Evolutionary conservation across 78 protist species (phyloP), one percentile per base, ranked within the genome.

Genomic region (Tieghemostelium lacteum): DNA sequence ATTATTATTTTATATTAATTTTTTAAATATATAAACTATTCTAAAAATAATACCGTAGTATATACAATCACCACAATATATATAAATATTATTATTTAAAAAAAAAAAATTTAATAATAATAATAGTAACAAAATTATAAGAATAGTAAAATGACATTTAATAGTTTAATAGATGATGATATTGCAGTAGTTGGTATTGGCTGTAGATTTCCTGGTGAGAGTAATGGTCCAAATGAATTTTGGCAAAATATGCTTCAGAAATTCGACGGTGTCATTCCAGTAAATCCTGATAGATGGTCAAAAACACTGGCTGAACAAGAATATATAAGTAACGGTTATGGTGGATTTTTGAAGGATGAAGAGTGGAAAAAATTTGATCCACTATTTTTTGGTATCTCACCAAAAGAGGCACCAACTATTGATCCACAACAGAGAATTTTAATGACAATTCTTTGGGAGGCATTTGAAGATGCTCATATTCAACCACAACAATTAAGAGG

Each of bases 391-490:
- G n/a, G n/a, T n/a, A n/a, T n/a, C n/a, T n/a, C n/a, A n/a, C n/a
- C n/a, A n/a, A n/a, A n/a, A n/a, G n/a, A n/a, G 96, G 94, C 96
- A 7, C 71, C 54, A 19, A 8, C n/a, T n/a, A 69, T 95, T n/a
- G 98, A 96, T 62, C 98, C 98, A 20, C 96, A 95, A 85, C 98
- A 95, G 61, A 61, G 97, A n/a, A 49, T 96, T 0, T 52, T 95
- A 36, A 85, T 96, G 17, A 89, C 94, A 58, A 33, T 54, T 36
- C 55, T 73, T 5, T 62, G 60, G 63, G 92, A 73, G n/a, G 87
- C 97, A 19, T 33, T 95, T 17, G 91, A 76, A 2, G 95, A 86
- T 73, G 92, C 85, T 4, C 31, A 28, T 3, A 86, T 86, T 29
- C 49, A 37, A 33, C 86, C 85, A n/a, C 24, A 24, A 14, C 17